Base-by-base conservation (phyloP, 139 green algal species). In the Raphidocelis subcapitata region DNA sequence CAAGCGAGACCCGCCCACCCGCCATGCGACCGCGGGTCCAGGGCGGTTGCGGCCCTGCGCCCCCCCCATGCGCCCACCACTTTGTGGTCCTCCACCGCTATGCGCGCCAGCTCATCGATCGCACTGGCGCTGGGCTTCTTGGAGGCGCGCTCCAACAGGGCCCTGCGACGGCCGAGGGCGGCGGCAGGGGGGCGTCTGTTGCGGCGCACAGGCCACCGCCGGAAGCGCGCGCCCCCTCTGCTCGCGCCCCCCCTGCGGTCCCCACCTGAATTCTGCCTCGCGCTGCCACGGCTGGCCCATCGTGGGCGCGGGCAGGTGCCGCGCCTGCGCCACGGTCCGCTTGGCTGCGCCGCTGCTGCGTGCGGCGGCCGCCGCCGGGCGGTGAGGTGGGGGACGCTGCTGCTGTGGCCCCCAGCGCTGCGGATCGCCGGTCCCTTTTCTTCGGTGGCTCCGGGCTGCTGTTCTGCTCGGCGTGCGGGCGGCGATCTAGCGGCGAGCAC, bases 211-310 rank as follows among this genome's bases (percentile, higher is more conserved):
- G n/a, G n/a, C n/a, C n/a, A n/a, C n/a, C n/a, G n/a, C n/a, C n/a
- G n/a, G n/a, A n/a, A n/a, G n/a, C n/a, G n/a, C n/a, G n/a, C n/a
- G n/a, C n/a, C n/a, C n/a, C n/a, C n/a, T n/a, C n/a, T n/a, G n/a
- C n/a, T n/a, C n/a, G n/a, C n/a, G n/a, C n/a, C n/a, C n/a, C n/a
- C n/a, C n/a, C n/a, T n/a, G n/a, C n/a, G n/a, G n/a, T n/a, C n/a
- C n/a, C n/a, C n/a, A n/a, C n/a, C n/a, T n/a, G n/a, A 88, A 88
- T 23, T 83, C 65, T 3, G 62, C 69, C 47, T 86, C 81, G 3
- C 79, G 55, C 32, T 70, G 59, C 70, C 70, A 70, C 18, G 18
- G 5, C 59, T 41, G n/a, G 20, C 24, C 31, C 29, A 36, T 3
- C 10, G 16, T 5, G 23, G n/a, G 16, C 67, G 63, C 63, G 35